Percentiles rank a stretch among this genome's conserved stretches.
Evolutionary conservation across 345 rosid species (phyloP).

Genomic region (Pugionium cornutum): DNA sequence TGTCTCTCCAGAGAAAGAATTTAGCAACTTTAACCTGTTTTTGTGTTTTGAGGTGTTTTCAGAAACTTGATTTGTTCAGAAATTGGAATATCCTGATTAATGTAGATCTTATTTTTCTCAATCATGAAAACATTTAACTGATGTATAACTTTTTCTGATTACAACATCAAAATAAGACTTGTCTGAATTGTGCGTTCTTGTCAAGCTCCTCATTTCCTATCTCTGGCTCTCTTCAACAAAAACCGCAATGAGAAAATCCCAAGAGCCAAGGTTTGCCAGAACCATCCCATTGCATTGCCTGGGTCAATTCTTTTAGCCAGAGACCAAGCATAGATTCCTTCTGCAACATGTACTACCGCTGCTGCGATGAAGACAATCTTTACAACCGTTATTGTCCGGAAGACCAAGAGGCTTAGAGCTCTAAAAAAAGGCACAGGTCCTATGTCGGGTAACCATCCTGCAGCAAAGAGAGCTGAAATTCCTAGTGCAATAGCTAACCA

Average conservation of each 20-base stretch:
- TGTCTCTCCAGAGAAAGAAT: neutral
- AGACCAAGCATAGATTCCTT: conserved; percentile 62
- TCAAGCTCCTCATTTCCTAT: neutral
- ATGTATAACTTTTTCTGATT: conserved; percentile 46
- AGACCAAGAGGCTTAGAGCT: conserved; percentile 55
- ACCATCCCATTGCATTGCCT: conserved; percentile 73
- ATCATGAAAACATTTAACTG: conserved; percentile 9
- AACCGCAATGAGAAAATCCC: conserved; percentile 65
- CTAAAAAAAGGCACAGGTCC: conserved; percentile 65
- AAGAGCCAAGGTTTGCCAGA: conserved; percentile 78
- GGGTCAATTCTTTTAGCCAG: conserved; percentile 72
- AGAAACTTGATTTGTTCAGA: conserved; percentile 14
- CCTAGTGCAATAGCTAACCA: conserved; percentile 62
- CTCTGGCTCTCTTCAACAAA: conserved; percentile 61
- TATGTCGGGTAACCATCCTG: conserved; percentile 63
- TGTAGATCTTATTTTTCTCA: conserved; percentile 21
- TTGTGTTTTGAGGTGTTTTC: conserved; percentile 6
- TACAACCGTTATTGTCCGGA: conserved; percentile 50
- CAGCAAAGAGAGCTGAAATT: conserved; percentile 50
- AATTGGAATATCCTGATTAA: conserved; percentile 16
- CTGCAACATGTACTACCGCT: conserved; percentile 48
- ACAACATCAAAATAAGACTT: conserved; percentile 24
- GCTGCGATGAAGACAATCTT: conserved; percentile 48
- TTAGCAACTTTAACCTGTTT: conserved; percentile 14
- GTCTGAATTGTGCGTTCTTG: neutral